Conservation (phyloP, 345 rosid genomes). For the Eutrema japonicum region DNA sequence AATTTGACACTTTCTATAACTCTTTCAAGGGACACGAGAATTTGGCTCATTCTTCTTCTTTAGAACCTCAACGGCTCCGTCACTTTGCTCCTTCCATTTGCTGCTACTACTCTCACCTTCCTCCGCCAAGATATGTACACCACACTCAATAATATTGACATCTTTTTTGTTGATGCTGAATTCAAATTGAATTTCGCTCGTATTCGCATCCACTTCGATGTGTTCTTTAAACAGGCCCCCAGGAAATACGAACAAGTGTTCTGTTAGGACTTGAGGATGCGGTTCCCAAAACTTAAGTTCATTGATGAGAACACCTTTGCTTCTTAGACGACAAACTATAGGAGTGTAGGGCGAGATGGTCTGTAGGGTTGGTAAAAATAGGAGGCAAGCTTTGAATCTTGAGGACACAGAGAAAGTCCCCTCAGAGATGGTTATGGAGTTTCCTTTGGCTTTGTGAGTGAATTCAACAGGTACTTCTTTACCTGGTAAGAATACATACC, state of each 20-base stretch:
- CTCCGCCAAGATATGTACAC: conserved; percentile 2
- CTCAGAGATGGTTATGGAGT: neutral
- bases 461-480: neutral
- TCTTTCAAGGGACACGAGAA: too few relatives aligned
- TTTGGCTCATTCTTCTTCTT: too few relatives aligned
- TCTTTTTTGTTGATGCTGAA: too few relatives aligned
- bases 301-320: neutral
- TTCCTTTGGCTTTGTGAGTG: neutral
- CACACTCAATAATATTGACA: neutral
- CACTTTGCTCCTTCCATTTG: neutral
- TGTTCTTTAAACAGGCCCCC: neutral
- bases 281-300: neutral
- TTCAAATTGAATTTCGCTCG: neutral
- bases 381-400: neutral
- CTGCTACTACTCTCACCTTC: neutral
- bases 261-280: neutral
- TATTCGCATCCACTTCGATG: neutral
- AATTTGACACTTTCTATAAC: too few relatives aligned
- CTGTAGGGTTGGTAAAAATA: neutral
- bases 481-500: neutral
- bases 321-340: neutral
- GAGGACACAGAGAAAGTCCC: neutral
- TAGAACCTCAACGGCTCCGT: neutral
- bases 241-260: neutral
- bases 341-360: rapidly evolving